Percentiles rank a stretch among this genome's conserved stretches.
Evolutionary conservation across 768 basidiomycete genomes (phyloP).

Genomic region (Chiua virens): DNA sequence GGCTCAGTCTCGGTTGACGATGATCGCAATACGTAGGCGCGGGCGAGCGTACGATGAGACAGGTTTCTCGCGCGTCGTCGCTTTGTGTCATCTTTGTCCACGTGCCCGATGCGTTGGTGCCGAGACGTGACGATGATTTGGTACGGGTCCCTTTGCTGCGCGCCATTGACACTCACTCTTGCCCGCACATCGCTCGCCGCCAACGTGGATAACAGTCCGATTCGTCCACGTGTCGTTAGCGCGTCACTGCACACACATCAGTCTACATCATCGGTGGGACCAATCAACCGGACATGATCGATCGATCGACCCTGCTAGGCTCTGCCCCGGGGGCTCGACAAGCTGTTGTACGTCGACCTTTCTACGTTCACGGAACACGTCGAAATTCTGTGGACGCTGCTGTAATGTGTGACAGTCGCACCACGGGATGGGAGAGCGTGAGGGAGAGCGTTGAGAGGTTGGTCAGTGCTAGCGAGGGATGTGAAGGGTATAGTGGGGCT

Average conservation of each 20-base stretch:
- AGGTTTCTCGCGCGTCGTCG: conserved; percentile 92
- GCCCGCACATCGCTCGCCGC: not conserved
- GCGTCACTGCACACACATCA: conserved; percentile 8
- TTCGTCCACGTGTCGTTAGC: conserved; percentile 67
- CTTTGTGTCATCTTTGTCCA: conserved; percentile 97
- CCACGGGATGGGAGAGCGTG: conserved; percentile 10
- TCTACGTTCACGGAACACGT: conserved; percentile 43
- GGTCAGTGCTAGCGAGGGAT: conserved; percentile 54
- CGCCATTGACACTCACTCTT: not conserved
- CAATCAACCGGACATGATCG: too few relatives aligned
- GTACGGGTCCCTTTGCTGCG: conserved; percentile 42
- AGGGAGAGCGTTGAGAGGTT: conserved; percentile 41
- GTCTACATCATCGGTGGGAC: conserved; percentile 25
- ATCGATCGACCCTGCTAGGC: conserved; percentile 35
- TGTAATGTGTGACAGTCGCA: conserved; percentile 51
- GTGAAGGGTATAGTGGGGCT: conserved; percentile 91
- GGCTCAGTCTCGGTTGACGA: not conserved
- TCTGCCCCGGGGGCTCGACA: conserved; percentile 30
- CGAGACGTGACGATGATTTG: conserved; percentile 84
- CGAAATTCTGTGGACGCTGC: too few relatives aligned
- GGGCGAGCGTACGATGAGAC: conserved; percentile 91
- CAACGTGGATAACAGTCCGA: conserved; percentile 54
- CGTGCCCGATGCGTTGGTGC: conserved; percentile 90
- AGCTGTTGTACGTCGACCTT: conserved; percentile 90
- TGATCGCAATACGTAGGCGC: conserved; percentile 86